These are phyloP conservation scores for Neurospora africana DNA, from an alignment of 495 filamentous ascomycete species.

Conservation along the genomic window DNA sequence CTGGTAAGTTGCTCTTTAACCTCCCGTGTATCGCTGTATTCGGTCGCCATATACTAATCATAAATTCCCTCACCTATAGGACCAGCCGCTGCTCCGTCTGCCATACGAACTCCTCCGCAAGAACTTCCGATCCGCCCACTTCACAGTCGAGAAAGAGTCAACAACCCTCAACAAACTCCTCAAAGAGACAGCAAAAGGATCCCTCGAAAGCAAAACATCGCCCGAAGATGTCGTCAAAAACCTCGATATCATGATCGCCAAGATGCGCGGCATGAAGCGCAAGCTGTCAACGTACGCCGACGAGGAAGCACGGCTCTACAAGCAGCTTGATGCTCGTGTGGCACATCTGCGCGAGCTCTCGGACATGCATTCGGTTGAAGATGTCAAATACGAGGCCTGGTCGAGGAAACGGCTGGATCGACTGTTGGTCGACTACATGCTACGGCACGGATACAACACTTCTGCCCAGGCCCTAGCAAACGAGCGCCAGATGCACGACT, in stretches of 20 bases:
- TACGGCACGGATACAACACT: constrained; percentile 70
- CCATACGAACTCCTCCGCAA: constrained; percentile 84
- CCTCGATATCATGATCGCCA: constrained; percentile 73
- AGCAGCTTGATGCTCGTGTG: constrained; percentile 64
- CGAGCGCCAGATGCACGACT: constrained; percentile 53
- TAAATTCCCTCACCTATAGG: constrained; percentile 38
- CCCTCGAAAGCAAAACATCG: constrained; percentile 46
- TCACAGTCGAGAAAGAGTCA: constrained; percentile 68
- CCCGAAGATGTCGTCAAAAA: constrained; percentile 61
- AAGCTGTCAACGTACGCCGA: constrained; percentile 70
- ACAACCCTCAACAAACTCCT: constrained; percentile 58
- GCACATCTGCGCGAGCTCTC: constrained; percentile 71
- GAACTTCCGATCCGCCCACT: constrained; percentile 84
- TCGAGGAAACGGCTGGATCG: constrained; percentile 69
- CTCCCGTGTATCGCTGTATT: constrained; percentile 1
- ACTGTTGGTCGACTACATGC: constrained; percentile 78
- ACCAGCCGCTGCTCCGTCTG: constrained; percentile 88
- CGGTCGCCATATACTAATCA: background rate
- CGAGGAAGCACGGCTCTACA: constrained; percentile 64
- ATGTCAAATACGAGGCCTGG: constrained; percentile 93
- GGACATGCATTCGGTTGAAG: constrained; percentile 67
- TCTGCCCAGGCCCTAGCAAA: constrained; percentile 64
- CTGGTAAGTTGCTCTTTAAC: constrained; percentile 23
- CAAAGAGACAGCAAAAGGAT: constrained; percentile 56
- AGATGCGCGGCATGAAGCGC: constrained; percentile 75